Conservation (phyloP, 1,139 yeast species). For the Suhomyces coccinellae region DNA sequence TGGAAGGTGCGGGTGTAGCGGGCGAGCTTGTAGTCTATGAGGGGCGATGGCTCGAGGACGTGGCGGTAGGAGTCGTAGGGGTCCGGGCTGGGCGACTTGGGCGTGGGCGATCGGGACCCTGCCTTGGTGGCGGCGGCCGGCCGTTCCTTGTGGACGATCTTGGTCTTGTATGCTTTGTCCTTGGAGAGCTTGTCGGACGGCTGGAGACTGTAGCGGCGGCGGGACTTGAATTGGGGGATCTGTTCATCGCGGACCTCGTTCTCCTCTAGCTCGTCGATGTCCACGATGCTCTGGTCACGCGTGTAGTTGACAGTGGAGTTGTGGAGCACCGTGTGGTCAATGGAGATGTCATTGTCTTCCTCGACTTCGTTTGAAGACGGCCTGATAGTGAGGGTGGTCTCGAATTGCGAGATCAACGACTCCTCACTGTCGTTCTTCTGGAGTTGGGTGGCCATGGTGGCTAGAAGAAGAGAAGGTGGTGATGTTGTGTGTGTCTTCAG, state of each 20-base stretch:
- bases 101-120: constrained; percentile 7
- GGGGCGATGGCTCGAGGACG: constrained; percentile 28
- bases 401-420: constrained; percentile 49
- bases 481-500: background rate
- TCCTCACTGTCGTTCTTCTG: constrained; percentile 41
- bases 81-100: constrained; percentile 11
- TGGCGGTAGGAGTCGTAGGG: constrained; percentile 10
- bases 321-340: constrained; percentile 44
- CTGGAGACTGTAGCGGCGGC: constrained; percentile 30
- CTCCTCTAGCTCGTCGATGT: constrained; percentile 33
- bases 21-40: constrained; percentile 37
- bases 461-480: background rate
- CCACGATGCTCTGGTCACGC: constrained; percentile 35
- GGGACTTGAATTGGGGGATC: constrained; percentile 41
- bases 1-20: constrained; percentile 45
- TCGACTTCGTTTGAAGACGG: constrained; percentile 44
- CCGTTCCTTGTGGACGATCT: constrained; percentile 2
- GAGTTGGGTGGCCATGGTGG: constrained; percentile 5
- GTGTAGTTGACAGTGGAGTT: constrained; percentile 30
- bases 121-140: constrained; percentile 11
- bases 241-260: constrained; percentile 37
- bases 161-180: constrained; percentile 7
- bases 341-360: constrained; percentile 40
- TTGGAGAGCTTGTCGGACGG: constrained; percentile 19
- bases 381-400: constrained; percentile 46